phyloP scores from a whole-genome alignment of 495 filamentous ascomycete genomes.

The Penicillium nucicola region DNA sequence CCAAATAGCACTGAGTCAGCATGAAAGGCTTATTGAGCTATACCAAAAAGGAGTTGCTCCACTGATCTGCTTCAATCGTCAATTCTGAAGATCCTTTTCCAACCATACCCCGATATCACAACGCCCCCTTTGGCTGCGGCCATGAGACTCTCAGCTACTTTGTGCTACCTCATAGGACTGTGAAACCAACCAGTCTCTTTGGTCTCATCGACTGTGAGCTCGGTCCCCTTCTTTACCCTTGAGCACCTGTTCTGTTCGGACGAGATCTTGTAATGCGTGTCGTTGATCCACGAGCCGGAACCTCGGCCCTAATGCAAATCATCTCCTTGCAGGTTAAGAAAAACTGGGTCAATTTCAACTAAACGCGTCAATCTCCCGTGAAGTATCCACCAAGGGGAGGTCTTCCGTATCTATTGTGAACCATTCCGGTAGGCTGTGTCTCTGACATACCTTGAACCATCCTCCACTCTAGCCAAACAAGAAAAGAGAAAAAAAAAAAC shows the following conservation, averaged over 20 bases:
- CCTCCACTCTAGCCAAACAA: background rate
- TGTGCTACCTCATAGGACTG: constrained; percentile 24
- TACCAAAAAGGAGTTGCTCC: constrained; percentile 6
- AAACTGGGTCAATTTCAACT: background rate
- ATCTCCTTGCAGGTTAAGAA: background rate
- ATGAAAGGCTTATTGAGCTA: background rate
- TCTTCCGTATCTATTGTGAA: background rate
- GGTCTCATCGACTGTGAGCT: constrained; percentile 21
- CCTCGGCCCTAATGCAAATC: constrained; percentile 11
- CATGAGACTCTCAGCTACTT: constrained; percentile 3
- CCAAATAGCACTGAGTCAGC: background rate
- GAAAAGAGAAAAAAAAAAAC: too few relatives aligned
- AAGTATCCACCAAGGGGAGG: constrained; percentile 8
- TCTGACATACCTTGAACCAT: constrained; percentile 1
- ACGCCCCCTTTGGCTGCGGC: background rate
- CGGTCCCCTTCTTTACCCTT: constrained; percentile 3
- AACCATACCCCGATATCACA: background rate
- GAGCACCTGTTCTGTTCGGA: constrained; percentile 8
- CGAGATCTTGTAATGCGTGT: constrained; percentile 2
- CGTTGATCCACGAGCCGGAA: constrained; percentile 14
- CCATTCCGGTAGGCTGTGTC: background rate
- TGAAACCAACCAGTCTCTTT: constrained; percentile 25
- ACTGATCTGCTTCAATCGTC: constrained; percentile 3
- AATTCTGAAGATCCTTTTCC: constrained; percentile 5
- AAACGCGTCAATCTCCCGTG: constrained; percentile 7